Conservation (phyloP, 2,329 filamentous ascomycete genomes). For the Diaporthe eres region DNA sequence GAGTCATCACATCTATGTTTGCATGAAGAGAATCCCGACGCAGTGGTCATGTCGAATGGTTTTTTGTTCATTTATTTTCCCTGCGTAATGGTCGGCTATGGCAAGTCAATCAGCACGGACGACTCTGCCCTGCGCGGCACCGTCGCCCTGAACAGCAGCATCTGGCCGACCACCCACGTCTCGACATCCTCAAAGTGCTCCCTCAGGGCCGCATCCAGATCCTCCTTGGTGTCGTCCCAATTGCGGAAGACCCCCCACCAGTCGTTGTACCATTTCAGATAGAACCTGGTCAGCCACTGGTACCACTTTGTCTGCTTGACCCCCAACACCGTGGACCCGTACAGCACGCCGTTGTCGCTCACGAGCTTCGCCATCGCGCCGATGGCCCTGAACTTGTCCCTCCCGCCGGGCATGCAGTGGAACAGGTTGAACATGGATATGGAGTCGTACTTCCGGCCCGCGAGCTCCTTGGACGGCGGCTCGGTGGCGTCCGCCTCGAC, state of each 20-base stretch:
- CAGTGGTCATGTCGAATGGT: no score
- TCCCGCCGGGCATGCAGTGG: conserved; percentile 56
- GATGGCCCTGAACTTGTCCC: conserved; percentile 51
- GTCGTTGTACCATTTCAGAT: conserved; percentile 53
- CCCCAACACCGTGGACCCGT: conserved; percentile 56
- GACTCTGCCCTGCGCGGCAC: conserved; percentile 45
- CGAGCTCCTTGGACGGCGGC: conserved; percentile 48
- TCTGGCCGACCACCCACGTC: conserved; percentile 54
- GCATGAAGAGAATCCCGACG: no score
- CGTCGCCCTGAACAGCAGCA: conserved; percentile 55
- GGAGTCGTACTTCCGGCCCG: conserved; percentile 54
- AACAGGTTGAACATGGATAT: conserved; percentile 60
- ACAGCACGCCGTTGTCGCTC: conserved; percentile 53
- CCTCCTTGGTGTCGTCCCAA: conserved; percentile 53
- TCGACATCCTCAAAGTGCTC: conserved; percentile 56
- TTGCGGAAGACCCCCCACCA: conserved; percentile 55
- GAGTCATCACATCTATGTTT: neutral
- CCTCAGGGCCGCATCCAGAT: conserved; percentile 52
- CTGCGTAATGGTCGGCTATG: neutral
- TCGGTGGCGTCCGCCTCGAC: conserved; percentile 55
- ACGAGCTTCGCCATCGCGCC: conserved; percentile 51
- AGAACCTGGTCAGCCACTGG: conserved; percentile 46
- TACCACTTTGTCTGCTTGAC: conserved; percentile 43
- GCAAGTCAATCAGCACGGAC: conserved; percentile 20
- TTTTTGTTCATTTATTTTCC: neutral